phyloP scores from a whole-genome alignment of 2,329 filamentous ascomycete species.

The Aspergillus piperis region DNA sequence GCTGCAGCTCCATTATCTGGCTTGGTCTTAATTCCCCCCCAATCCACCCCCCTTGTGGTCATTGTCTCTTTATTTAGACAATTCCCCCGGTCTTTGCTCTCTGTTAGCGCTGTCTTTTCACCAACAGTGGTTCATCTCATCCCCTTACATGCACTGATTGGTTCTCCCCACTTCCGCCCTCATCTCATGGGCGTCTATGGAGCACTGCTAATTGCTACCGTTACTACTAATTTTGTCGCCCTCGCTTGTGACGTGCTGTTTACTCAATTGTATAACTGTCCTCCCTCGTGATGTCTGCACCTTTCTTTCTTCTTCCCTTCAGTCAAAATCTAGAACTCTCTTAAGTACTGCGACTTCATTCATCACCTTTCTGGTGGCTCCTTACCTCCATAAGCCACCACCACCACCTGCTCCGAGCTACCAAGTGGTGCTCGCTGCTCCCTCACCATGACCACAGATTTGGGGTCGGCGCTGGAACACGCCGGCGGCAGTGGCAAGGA shows the following conservation, averaged over 20 bases:
- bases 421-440: conserved; percentile 9
- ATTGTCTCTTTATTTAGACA: conserved; percentile 4
- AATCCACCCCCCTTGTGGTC: neutral
- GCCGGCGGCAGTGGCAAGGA: conserved; percentile 39
- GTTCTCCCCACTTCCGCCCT: neutral
- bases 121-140: neutral
- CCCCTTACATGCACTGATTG: neutral
- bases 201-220: no score
- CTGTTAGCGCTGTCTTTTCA: neutral
- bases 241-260: neutral
- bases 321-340: neutral
- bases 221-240: neutral
- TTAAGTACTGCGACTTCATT: neutral
- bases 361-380: neutral
- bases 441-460: conserved; percentile 27
- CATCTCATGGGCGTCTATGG: neutral
- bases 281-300: neutral
- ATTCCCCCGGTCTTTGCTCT: neutral
- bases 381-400: neutral
- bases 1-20: conserved; percentile 8
- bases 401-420: neutral
- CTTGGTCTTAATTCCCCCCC: no score
- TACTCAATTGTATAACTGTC: neutral
- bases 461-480: conserved; percentile 39
- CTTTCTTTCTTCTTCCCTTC: neutral